phyloP scores from a whole-genome alignment of 192 early-diverging fungal species.

The Mortierella claussenii region DNA sequence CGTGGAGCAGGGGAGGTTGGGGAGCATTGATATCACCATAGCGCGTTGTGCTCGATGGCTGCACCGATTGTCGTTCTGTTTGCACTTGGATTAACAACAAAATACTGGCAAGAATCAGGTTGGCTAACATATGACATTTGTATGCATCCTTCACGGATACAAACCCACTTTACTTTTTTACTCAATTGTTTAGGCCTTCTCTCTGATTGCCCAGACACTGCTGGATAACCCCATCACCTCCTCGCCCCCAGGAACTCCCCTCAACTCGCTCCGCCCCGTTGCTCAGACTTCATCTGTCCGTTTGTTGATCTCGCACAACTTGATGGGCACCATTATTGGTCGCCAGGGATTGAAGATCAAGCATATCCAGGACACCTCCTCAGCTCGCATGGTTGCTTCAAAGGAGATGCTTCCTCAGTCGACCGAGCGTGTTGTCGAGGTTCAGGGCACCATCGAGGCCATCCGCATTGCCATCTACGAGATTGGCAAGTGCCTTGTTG shows the following conservation, averaged over 20 bases:
- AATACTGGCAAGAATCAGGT: no score
- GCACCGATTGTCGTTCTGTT: no score
- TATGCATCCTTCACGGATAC: no score
- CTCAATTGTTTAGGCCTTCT: constrained; percentile 74
- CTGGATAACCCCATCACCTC: constrained; percentile 78
- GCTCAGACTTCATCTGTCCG: constrained; percentile 74
- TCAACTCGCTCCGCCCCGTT: constrained; percentile 52
- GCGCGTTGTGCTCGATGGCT: no score
- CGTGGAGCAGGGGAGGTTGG: no score
- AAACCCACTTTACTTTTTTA: background rate
- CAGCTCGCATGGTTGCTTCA: constrained; percentile 85
- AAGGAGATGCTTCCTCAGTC: constrained; percentile 94
- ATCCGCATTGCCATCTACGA: constrained; percentile 87
- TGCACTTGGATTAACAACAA: no score
- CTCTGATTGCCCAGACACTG: constrained; percentile 82
- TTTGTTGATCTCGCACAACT: constrained; percentile 89
- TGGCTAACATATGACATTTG: no score
- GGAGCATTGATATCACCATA: no score
- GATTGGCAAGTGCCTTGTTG: constrained; percentile 86
- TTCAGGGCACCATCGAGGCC: constrained; percentile 86
- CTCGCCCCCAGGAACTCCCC: constrained; percentile 64
- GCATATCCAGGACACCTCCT: constrained; percentile 92
- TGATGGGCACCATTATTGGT: constrained; percentile 95
- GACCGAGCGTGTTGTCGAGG: constrained; percentile 92
- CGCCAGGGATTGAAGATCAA: constrained; percentile 95